These are phyloP conservation scores for Byssothecium circinans DNA, from an alignment of 2,329 filamentous ascomycete genomes.

Conservation along the genomic window DNA sequence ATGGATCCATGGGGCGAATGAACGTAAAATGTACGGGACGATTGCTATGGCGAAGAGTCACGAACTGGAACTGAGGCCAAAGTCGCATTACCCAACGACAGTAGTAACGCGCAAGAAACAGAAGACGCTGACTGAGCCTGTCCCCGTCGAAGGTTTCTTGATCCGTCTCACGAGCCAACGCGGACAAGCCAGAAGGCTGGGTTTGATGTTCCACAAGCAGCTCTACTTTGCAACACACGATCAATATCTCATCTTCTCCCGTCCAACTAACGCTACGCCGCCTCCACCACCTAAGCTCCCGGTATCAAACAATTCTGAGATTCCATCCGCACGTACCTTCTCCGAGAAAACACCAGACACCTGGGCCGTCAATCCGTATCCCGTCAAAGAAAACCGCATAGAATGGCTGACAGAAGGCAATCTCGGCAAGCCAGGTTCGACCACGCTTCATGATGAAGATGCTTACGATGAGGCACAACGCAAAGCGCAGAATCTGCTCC, in stretches of 20 bases:
- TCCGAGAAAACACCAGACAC: slow-evolving; percentile 60
- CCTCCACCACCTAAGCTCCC: slow-evolving; percentile 60
- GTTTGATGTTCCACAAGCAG: slow-evolving; percentile 65
- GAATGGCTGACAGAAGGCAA: slow-evolving; percentile 57
- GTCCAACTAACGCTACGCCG: slow-evolving; percentile 59
- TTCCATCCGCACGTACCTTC: slow-evolving; percentile 60
- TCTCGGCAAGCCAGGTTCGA: slow-evolving; percentile 46
- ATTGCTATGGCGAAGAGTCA: slow-evolving; percentile 68
- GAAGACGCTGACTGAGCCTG: slow-evolving; percentile 57
- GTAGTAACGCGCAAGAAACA: slow-evolving; percentile 45
- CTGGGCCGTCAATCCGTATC: slow-evolving; percentile 65
- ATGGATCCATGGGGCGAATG: slow-evolving; percentile 67
- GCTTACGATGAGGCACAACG: slow-evolving; percentile 62
- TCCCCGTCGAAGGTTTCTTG: slow-evolving; percentile 67
- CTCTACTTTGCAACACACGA: slow-evolving; percentile 68
- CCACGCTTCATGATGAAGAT: slow-evolving; percentile 58
- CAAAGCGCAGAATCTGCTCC: slow-evolving; percentile 59
- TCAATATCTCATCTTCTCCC: slow-evolving; percentile 64
- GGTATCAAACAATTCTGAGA: slow-evolving; percentile 35
- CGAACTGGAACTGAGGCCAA: slow-evolving; percentile 66
- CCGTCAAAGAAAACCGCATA: slow-evolving; percentile 56
- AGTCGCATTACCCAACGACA: slow-evolving; percentile 64
- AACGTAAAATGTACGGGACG: slow-evolving; percentile 69
- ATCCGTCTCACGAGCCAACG: slow-evolving; percentile 66
- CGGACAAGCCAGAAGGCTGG: slow-evolving; percentile 60